phyloP scores from a whole-genome alignment of 2,329 filamentous ascomycete genomes.

The Colletotrichum simmondsii region DNA sequence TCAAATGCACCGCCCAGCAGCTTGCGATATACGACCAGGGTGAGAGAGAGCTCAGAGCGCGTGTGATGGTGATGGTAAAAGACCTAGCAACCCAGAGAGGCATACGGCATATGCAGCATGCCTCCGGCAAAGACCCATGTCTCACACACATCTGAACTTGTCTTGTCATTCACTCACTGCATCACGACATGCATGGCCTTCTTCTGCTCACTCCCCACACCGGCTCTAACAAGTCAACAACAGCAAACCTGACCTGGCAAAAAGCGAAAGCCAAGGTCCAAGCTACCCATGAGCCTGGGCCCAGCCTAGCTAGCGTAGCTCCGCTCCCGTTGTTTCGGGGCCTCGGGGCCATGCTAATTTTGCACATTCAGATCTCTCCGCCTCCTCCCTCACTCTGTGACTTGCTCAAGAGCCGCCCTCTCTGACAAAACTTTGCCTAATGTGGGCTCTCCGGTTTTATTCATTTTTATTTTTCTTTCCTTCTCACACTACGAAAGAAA shows the following conservation, averaged over 20 bases:
- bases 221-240: not conserved
- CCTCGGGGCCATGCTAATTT: constrained; percentile 27
- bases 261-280: not conserved
- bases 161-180: constrained; percentile 4
- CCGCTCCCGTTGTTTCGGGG: constrained; percentile 28
- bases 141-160: constrained; percentile 1
- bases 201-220: not conserved
- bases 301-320: constrained; percentile 16
- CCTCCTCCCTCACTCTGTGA: constrained; percentile 18
- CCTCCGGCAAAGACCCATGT: constrained; percentile 16
- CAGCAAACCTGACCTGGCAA: not conserved
- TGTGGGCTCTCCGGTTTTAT: not conserved
- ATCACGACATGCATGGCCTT: constrained; percentile 3
- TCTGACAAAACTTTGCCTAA: constrained; percentile 21
- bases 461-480: not conserved
- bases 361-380: constrained; percentile 26
- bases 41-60: not conserved
- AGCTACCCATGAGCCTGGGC: constrained; percentile 1
- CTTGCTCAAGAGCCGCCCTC: constrained; percentile 12
- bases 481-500: not conserved
- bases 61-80: not conserved
- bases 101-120: constrained; percentile 30
- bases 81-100: not conserved
- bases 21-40: not conserved
- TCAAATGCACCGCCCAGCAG: not conserved